Base-by-base conservation (phyloP, 805 yeast species). In the Metschnikowia lunata region DNA sequence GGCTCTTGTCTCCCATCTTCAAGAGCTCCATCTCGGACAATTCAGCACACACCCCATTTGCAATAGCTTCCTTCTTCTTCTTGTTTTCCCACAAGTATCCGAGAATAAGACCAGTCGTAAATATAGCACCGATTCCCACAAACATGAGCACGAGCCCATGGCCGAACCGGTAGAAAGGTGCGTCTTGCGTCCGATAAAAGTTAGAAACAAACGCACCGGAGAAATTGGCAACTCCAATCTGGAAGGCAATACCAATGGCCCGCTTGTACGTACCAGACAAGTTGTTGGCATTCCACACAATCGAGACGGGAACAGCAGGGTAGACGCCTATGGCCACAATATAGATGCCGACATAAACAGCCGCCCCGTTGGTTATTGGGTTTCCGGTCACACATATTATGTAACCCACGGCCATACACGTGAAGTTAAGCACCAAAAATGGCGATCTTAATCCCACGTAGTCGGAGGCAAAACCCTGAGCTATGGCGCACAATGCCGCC, bases 1-100 rank as follows among this genome's bases (percentile, higher is more conserved):
- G 76, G 39, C 64, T 64, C 48, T 63, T 64, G 54, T 72, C 76
- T 15, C 76, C 76, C 71, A 69, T 56, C 37, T 57, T 60, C 10
- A 59, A 47, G 37, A 71, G 53, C 39, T 69, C 62, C 26, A 50
- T 48, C 26, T 54, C 59, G 6, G 60, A 50, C 37, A 49, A 48
- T 8, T 48, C 51, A 40, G 60, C 67, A 44, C 59, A 69, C 30
- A 51, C 54, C 1, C 73, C 75, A 5, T 34, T 15, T 3, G 38
- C 43, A 30, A 46, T 29, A 4, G 46, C 47, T 6, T 32, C 29
- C 34, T 33, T 39, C 32, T 26, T 56, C 57, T 15, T 50, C 40
- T 36, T 43, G 30, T 43, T 43, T 12, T 39, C 39, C 26, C 26
- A 39, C 8, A 23, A 8, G 34, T 43, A 43, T 15, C 43, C 47